Evolutionary conservation across 371 early-diverging fungal genomes (phyloP), one percentile per base, ranked within the genome.

Genomic region (Actinomortierella wolfii): DNA sequence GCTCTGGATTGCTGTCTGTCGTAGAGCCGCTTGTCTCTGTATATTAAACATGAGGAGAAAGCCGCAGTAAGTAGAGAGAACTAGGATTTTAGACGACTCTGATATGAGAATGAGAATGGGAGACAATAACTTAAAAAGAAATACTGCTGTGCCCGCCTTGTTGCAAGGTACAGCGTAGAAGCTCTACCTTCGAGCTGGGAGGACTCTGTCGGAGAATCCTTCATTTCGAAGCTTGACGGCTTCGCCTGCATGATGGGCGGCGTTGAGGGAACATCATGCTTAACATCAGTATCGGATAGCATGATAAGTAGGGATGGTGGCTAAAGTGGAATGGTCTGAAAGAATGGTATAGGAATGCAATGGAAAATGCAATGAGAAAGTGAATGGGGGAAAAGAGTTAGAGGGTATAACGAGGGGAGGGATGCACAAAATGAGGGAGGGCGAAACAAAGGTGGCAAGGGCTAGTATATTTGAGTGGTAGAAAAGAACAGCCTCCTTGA

Each of bases 221-320:
- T 39, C 44, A 15, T 44, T n/a, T 21, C 3, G 45, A 34, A 39
- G 34, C 21, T 53, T 24, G 47, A 21, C 47, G 45, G 46, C 40
- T 34, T 44, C 41, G 28, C 51, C 28, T 34, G 54, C 54, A 26
- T 52, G 47, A 9, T 57, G 59, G 8, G 58, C 45, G 26, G 62
- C 40, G 39, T 57, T 57, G 29, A 55, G 5, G 39, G 29, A 14
- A 11, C 40, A 14, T 21, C 24, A 40, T 42, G 68, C 62, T 62
- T 15, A 63, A 55, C 29, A 62, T 53, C 68, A 68, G 61, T 53
- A 24, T 20, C 8, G 28, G 47, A 40, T 8, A 4, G 14, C 15
- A n/a, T 13, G 14, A 9, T 18, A 41, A 46, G 29, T 13, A 3
- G 21, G 21, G 29, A 15, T 34, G 18, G n/a, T 34, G 15, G 42